phyloP scores from a whole-genome alignment of 805 yeast genomes.

The Candida hispaniensis region DNA sequence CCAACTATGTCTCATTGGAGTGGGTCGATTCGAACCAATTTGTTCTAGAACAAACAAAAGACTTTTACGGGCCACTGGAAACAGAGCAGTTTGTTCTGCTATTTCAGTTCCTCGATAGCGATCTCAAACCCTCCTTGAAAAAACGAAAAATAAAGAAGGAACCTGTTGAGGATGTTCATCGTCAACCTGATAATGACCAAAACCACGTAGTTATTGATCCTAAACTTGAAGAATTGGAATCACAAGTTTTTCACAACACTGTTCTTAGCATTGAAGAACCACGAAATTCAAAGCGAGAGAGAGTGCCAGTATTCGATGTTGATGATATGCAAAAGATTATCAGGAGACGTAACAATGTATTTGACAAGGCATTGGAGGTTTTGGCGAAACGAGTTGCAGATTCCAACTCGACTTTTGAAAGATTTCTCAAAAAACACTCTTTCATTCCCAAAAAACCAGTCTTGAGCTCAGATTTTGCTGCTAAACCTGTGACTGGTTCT shows the following conservation, averaged over 20 bases:
- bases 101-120: conserved; percentile 66
- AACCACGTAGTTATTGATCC: not conserved
- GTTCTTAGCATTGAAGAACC: conserved; percentile 34
- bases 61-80: conserved; percentile 37
- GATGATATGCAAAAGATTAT: too few relatives aligned
- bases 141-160: conserved; percentile 5
- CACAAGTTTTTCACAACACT: conserved; percentile 49
- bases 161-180: not conserved
- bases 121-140: conserved; percentile 7
- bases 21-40: conserved; percentile 46
- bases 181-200: not conserved
- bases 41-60: conserved; percentile 32
- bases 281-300: conserved; percentile 31
- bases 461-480: too few relatives aligned
- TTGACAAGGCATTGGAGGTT: too few relatives aligned
- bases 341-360: too few relatives aligned
- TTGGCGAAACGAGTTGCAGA: too few relatives aligned
- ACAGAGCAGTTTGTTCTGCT: conserved; percentile 45
- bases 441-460: too few relatives aligned
- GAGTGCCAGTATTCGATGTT: conserved; percentile 15
- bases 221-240: conserved; percentile 46
- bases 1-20: conserved; percentile 57
- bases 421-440: too few relatives aligned
- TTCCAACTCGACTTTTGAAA: too few relatives aligned
- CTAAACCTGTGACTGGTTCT: too few relatives aligned